Percentiles rank a stretch among this genome's conserved stretches.
These are phyloP conservation scores for Saitozyma podzolica DNA, from an alignment of 768 basidiomycete genomes.

Conservation along the genomic window DNA sequence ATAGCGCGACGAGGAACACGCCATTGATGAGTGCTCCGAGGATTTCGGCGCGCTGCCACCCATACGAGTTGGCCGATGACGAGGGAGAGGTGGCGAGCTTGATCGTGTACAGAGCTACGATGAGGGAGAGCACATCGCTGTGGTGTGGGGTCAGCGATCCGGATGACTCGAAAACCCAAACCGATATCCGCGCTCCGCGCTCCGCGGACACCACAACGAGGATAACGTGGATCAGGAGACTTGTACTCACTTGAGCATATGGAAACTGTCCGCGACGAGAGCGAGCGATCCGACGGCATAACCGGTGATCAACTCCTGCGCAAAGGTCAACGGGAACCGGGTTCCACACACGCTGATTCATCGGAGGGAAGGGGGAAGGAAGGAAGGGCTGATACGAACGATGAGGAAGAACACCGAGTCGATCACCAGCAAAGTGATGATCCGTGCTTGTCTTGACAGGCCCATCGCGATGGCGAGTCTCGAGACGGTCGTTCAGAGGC, in stretches of 20 bases:
- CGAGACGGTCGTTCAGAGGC: background rate
- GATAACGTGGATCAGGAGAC: background rate
- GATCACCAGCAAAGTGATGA: slow-evolving; percentile 69
- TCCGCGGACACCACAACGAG: background rate
- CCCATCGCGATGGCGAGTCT: slow-evolving; percentile 23
- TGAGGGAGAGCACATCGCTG: slow-evolving; percentile 93
- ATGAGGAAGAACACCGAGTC: slow-evolving; percentile 63
- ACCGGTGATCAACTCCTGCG: slow-evolving; percentile 58
- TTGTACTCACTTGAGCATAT: slow-evolving; percentile 87
- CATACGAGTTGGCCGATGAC: slow-evolving; percentile 80
- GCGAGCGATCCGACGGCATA: slow-evolving; percentile 96
- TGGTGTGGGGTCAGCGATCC: slow-evolving; percentile 13
- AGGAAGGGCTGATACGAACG: slow-evolving; percentile 61
- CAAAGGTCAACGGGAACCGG: slow-evolving; percentile 1
- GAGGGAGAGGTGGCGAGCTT: slow-evolving; percentile 56
- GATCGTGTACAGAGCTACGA: slow-evolving; percentile 94
- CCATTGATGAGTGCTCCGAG: slow-evolving; percentile 93
- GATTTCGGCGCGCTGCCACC: slow-evolving; percentile 98
- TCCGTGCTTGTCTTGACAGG: slow-evolving; percentile 43
- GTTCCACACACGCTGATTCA: too few species aligned
- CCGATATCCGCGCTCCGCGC: background rate
- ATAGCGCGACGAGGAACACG: slow-evolving; percentile 92
- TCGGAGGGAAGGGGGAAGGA: background rate
- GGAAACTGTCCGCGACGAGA: slow-evolving; percentile 93
- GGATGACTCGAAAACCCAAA: too few species aligned